Evolutionary conservation across 768 basidiomycete species (phyloP).

Genomic region (Auricularia sp.): DNA sequence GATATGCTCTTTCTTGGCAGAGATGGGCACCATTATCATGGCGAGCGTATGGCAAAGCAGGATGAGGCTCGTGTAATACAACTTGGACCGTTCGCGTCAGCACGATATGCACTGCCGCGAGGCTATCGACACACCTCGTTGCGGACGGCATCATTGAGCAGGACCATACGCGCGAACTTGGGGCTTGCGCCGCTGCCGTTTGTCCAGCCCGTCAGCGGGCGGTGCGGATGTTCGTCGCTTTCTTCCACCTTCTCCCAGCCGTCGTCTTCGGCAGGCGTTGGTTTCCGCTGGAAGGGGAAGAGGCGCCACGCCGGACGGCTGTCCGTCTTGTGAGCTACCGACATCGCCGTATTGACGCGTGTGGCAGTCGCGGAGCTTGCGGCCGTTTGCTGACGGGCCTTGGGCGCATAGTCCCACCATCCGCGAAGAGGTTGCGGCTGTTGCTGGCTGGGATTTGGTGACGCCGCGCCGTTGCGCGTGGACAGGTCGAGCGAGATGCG

Average conservation of each 20-base stretch:
- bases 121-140: constrained; percentile 41
- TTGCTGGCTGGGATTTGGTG: constrained; percentile 2
- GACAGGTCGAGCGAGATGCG: constrained; percentile 44
- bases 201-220: neutral
- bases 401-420: constrained; percentile 49
- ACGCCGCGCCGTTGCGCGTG: constrained; percentile 27
- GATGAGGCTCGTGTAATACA: constrained; percentile 46
- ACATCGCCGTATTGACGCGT: too few species aligned
- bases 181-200: neutral
- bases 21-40: neutral
- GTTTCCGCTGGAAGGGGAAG: neutral
- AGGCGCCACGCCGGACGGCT: neutral
- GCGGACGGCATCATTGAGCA: constrained; percentile 46
- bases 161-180: constrained; percentile 33
- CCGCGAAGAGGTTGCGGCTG: constrained; percentile 22
- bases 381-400: constrained; percentile 3
- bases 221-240: neutral
- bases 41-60: constrained; percentile 19
- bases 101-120: neutral
- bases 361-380: too few species aligned
- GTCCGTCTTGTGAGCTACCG: neutral
- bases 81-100: constrained; percentile 20
- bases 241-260: neutral
- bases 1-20: constrained; percentile 23
- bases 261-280: neutral